Base-by-base conservation (phyloP, 208 protist genomes). In the Trypanosoma boissoni region DNA sequence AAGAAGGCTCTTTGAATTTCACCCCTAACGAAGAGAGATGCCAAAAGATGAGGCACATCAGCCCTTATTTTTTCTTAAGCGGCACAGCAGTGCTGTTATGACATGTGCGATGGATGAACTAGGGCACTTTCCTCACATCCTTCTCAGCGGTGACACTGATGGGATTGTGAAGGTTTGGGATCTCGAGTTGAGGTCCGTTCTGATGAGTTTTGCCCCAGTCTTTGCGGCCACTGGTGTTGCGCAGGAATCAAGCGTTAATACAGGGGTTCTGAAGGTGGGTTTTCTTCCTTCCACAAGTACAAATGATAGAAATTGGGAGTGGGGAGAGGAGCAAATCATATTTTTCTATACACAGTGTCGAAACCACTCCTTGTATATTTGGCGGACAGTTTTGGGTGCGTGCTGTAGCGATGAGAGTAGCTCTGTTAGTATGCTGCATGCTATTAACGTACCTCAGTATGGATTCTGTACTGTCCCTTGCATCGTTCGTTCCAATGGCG, bases 331-430 rank as follows among this genome's bases (percentile, higher is more conserved):
- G 5, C 14, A 31, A 46, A 23, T 26, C 1, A 9, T 64, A 36
- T 21, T 62, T 49, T 83, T 93, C 46, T 93, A 88, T 67, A 87
- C 78, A 7, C 86, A 93, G 49, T 88, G 86, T 32, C 81, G 86
- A 10, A 86, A 90, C 69, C 76, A 84, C 39, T 64, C 63, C 12
- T 46, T 93, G 18, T 88, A 93, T 46, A 69, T 93, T 5, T 93
- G 86, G 80, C 41, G 29, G 8, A 18, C 56, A 50, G 2, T 16
- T 52, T 18, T 59, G 26, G 7, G 26, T 49, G 28, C 44, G 44
- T 50, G 10, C 44, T 14, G 20, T 45, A 12, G 34, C 54, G 10
- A 45, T 61, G 27, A 32, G 45, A 7, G 12, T 26, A 21, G n/a
- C 32, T 34, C 23, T 36, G 16, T 70, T 9, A 34, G 56, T 8